Conservation (phyloP, 2,329 filamentous ascomycete genomes). For the Grosmannia penicillata region DNA sequence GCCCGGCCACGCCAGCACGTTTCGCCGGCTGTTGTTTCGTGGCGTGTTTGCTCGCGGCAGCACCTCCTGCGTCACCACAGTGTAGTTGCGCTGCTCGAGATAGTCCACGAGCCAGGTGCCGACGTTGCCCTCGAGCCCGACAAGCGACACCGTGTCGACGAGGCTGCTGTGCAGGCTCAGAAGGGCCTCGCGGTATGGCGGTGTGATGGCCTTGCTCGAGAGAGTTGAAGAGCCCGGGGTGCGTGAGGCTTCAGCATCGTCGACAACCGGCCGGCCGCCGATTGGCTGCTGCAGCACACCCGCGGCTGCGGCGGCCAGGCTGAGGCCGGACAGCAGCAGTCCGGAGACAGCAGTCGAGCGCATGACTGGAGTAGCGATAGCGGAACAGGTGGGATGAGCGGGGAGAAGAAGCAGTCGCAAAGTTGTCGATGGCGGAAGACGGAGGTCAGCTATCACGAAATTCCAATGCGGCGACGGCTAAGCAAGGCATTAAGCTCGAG, state of each 20-base stretch:
- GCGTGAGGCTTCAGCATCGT: no score
- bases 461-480: no score
- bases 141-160: constrained; percentile 59
- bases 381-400: no score
- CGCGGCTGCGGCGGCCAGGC: neutral
- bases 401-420: neutral
- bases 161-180: constrained; percentile 62
- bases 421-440: neutral
- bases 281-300: neutral
- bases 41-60: constrained; percentile 16
- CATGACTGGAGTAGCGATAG: no score
- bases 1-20: constrained; percentile 56
- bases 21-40: constrained; percentile 38
- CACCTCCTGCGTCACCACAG: constrained; percentile 26
- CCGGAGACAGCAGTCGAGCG: neutral
- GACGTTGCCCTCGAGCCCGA: constrained; percentile 51
- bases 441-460: neutral
- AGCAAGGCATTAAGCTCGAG: no score
- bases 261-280: no score
- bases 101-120: constrained; percentile 55
- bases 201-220: no score
- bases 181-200: constrained; percentile 34
- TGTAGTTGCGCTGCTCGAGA: constrained; percentile 35
- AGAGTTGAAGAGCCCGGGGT: no score
- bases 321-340: no score